Evolutionary conservation across 2,329 filamentous ascomycete genomes (phyloP).

Genomic region (Fusarium napiforme): DNA sequence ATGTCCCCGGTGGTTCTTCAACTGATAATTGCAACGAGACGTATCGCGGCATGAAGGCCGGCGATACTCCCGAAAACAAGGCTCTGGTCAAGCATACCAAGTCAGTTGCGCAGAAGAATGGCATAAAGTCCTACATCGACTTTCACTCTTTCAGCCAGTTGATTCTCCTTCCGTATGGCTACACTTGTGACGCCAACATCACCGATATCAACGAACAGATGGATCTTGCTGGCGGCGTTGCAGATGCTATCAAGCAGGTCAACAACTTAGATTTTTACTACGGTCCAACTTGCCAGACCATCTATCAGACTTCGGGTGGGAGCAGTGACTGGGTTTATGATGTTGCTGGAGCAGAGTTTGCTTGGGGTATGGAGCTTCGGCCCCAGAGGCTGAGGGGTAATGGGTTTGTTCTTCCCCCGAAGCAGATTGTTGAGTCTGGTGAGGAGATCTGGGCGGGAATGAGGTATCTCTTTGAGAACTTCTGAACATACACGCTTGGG

Average conservation of each 20-base stretch:
- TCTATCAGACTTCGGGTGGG: conserved; percentile 65
- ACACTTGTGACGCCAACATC: conserved; percentile 61
- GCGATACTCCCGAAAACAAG: conserved; percentile 62
- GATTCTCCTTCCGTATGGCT: conserved; percentile 68
- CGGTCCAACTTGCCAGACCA: conserved; percentile 68
- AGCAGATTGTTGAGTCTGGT: conserved; percentile 55
- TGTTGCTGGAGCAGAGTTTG: conserved; percentile 54
- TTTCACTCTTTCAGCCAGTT: conserved; percentile 72
- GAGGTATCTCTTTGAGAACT: conserved; percentile 35
- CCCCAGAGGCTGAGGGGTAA: conserved; percentile 43
- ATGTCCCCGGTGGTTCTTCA: conserved; percentile 59
- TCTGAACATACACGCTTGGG: neutral
- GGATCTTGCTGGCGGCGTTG: conserved; percentile 59
- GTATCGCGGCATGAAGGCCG: conserved; percentile 56
- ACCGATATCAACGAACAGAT: conserved; percentile 61
- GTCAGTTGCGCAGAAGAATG: conserved; percentile 50
- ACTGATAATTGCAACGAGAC: conserved; percentile 62
- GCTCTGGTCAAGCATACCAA: conserved; percentile 54
- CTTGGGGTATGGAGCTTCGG: conserved; percentile 55
- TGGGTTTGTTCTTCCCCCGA: conserved; percentile 30
- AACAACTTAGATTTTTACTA: conserved; percentile 55
- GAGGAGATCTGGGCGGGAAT: conserved; percentile 61
- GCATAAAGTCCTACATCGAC: conserved; percentile 72
- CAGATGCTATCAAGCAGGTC: conserved; percentile 60
- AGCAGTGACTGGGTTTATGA: conserved; percentile 60